Evolutionary conservation across 495 filamentous ascomycete species (phyloP), one percentile per base, ranked within the genome.

Genomic region (Trichoderma orchidacearum): DNA sequence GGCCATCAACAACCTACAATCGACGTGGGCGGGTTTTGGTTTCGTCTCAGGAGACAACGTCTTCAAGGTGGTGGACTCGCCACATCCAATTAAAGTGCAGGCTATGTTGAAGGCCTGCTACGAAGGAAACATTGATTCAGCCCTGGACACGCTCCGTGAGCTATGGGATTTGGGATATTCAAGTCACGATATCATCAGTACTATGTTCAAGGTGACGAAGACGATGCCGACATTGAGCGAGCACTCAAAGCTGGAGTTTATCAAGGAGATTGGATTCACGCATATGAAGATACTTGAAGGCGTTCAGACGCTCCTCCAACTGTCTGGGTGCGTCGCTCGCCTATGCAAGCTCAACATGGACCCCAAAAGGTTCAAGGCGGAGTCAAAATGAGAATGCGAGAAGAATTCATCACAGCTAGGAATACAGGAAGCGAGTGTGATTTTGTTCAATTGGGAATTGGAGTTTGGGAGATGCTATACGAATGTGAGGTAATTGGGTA

Each of bases 181-280:
- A 9, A 90, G 89, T 55, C 90, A 97, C 68, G 93, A 99, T 65
- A 96, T 99, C 60, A 92, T 99, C 64, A 90, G 86, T 67, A 97
- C 92, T 25, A 99, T 99, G 93, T 99, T 99, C 72, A 83, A 85
- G 63, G 93, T 99, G 56, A 96, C 94, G 21, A 99, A 99, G 74
- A 93, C 89, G 4, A 87, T 95, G 41, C 84, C 86, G 1, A 85
- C 83, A 2, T 73, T 99, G 41, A 91, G 88, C 53, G 93, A 99
- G 72, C 89, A 97, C 69, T 79, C 89, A 21, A 93, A 96, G 70
- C 72, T 99, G 55, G 89, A 95, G 65, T 97, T 99, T 60, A 94
- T 97, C 63, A 88, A 86, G 68, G 94, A 96, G 71, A 97, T 99
- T 68, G 93, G 93, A 15, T 99, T 99, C 68, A 95, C 94, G 15